Evolutionary conservation across 768 basidiomycete genomes (phyloP), one percentile per base, ranked within the genome.

Genomic region (Lactarius hatsudake): DNA sequence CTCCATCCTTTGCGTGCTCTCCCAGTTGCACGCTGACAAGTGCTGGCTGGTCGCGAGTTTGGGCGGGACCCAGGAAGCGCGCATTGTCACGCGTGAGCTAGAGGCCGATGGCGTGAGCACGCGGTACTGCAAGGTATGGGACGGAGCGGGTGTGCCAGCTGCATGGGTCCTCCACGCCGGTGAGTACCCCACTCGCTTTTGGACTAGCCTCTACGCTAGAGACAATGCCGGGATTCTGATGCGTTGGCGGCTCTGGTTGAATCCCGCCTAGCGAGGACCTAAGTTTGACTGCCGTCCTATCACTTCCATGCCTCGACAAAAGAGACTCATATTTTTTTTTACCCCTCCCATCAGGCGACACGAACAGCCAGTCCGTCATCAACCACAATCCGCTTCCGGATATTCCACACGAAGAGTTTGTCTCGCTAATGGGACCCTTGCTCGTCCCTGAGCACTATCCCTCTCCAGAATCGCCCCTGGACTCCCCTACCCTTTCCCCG

Each of bases 311-410:
- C 34, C 3, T 45, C 8, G 32, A 36, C 13, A 9, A 1, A 18
- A 28, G 10, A 51, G 20, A 38, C 51, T 59, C 4, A 62, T 32
- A 8, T 45, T 34, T 2, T 40, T 4, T 2, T 13, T 9, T 23
- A 0, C 17, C 34, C 15, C 38, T 57, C 23, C 28, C 55, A 60
- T 4, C 68, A 88, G 87, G 79, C 45, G 84, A 89, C 66, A 82
- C 82, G 55, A 82, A 84, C 73, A 77, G 83, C 10, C 84, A 86
- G 48, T 88, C 90, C 15, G 86, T 93, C 60, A 86, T 93, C 71
- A 92, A 94, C 76, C 91, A 94, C 77, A 94, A 94, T 71, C 91
- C 93, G 2, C 81, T 94, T 9, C 93, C 91, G 0, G 93, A 94
- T 69, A 85, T 93, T 68, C 89, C 90, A 0, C 92, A 94, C 70